Evolutionary conservation across 805 yeast species (phyloP), one percentile per base, ranked within the genome.

Genomic region (Hanseniaspora clermontiae): DNA sequence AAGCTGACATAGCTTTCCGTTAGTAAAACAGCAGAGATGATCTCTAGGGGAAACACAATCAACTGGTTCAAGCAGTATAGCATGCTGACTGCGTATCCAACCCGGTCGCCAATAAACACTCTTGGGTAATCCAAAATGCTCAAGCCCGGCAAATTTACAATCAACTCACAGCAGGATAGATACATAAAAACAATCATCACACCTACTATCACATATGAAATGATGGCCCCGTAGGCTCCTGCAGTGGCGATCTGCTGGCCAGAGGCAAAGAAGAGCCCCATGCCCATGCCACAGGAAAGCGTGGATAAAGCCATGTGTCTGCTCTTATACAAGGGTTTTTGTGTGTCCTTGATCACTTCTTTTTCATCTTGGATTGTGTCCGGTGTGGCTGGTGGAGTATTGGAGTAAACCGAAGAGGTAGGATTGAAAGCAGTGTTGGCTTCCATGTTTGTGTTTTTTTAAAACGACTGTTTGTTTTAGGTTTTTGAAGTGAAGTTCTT

Each of bases 211-310:
- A 34, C 12, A 37, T 57, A 59, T 1, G 57, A 55, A 9, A 59
- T 48, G 12, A 59, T 43, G 10, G 58, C 51, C 15, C 58, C 60
- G 17, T 52, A 50, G 31, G 55, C 52, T n/a, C 60, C 59, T 11
- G 57, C 58, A 40, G 46, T 29, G 17, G 60, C 9, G 15, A 58
- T 32, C 32, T 43, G 54, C 20, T 57, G 37, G 27, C 57, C 56
- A 47, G 58, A 46, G 55, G 83, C 84, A 56, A 79, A 78, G 61
- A 76, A 70, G 37, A 81, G 69, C 59, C 86, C 87, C 14, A 91
- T 83, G 63, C 95, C 95, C 59, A 87, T 82, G 46, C 90, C 82
- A 56, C 91, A 89, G 37, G 60, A 50, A 17, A 57, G 29, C 4
- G 59, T 52, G 14, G 59, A 55, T 58, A 59, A 43, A 5, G 45